A percentile compares a stretch with the other conserved stretches of the same genome.
Evolutionary conservation across 345 rosid species (phyloP).

Genomic region (Punica granatum): DNA sequence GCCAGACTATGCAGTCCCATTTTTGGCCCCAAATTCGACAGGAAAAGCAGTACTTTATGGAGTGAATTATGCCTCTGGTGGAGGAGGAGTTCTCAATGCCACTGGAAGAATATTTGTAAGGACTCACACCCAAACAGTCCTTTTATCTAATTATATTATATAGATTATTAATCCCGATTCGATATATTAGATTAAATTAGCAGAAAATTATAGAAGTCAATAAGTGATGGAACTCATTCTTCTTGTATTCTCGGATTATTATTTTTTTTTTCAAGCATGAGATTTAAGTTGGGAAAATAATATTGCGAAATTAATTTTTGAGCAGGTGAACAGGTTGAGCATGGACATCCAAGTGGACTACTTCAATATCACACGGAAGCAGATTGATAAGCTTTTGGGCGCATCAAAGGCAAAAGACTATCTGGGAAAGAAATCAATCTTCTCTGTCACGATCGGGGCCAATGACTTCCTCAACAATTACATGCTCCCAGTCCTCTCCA

Average conservation of each 20-base stretch:
- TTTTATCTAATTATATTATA: no score
- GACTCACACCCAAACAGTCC: background rate
- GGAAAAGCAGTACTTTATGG: constrained; percentile 65
- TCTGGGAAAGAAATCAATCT: constrained; percentile 42
- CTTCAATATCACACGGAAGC: constrained; percentile 61
- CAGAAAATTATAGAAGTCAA: no score
- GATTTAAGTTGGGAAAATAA: no score
- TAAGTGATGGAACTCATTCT: no score
- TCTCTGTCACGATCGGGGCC: constrained; percentile 77
- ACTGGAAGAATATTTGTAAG: constrained; percentile 87
- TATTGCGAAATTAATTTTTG: background rate
- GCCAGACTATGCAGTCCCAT: constrained; percentile 63
- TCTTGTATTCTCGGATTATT: no score
- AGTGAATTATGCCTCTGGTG: constrained; percentile 92
- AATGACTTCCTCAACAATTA: constrained; percentile 92
- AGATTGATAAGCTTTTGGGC: constrained; percentile 61
- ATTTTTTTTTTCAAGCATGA: no score
- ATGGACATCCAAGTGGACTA: constrained; percentile 84
- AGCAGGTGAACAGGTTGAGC: constrained; percentile 75
- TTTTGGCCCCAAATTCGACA: constrained; percentile 61
- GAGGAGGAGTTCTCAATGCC: constrained; percentile 86
- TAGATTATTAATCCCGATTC: no score
- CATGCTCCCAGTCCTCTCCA: constrained; percentile 70
- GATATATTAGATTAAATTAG: no score
- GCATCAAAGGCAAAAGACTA: constrained; percentile 57